Evolutionary conservation across 768 basidiomycete genomes (phyloP), one percentile per base, ranked within the genome.

Genomic region (Leccinum boreale): DNA sequence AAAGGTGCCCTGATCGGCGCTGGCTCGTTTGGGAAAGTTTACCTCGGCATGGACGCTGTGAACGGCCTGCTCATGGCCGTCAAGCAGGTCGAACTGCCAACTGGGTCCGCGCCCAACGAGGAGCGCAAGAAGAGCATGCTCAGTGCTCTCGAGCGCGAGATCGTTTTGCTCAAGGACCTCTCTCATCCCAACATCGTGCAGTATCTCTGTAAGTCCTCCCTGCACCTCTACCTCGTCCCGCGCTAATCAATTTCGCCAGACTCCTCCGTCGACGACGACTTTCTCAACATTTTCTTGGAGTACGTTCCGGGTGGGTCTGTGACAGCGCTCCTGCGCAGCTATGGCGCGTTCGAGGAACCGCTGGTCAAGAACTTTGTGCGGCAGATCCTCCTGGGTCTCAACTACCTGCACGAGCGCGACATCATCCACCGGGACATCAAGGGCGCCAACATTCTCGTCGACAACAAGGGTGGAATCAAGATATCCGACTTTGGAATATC

Each of bases 351-450:
- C 58, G 94, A 96, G 70, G 95, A 98, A 68, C 80, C 87, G 0
- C 81, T 98, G 4, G 93, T 96, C 45, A 87, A 89, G 63, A 95
- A 92, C 67, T 98, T 95, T 71, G 91, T 95, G 50, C 83, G 91
- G 23, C 95, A 97, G 72, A 96, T 96, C 61, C 77, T 95, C 45
- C 85, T 86, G 51, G 94, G 94, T 11, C 80, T 98, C 54, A 84
- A 87, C 67, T 98, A 97, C 65, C 81, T 98, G 11, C 94, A 98
- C 63, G 91, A 92, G 64, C 84, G 90, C 12, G 93, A 91, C 63
- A 97, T 98, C 71, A 94, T 98, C 57, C 94, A 98, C 73, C 90
- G 94, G 11, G 97, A 99, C 68, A 99, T 99, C 79, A 99, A 99
- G 69, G 97, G 97, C 21, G 97, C 92, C 36, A 98, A 99, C 70